Evolutionary conservation across 1,284 basidiomycete species (phyloP), one percentile per base, ranked within the genome.

Genomic region (Cryptococcus jaspeensis): DNA sequence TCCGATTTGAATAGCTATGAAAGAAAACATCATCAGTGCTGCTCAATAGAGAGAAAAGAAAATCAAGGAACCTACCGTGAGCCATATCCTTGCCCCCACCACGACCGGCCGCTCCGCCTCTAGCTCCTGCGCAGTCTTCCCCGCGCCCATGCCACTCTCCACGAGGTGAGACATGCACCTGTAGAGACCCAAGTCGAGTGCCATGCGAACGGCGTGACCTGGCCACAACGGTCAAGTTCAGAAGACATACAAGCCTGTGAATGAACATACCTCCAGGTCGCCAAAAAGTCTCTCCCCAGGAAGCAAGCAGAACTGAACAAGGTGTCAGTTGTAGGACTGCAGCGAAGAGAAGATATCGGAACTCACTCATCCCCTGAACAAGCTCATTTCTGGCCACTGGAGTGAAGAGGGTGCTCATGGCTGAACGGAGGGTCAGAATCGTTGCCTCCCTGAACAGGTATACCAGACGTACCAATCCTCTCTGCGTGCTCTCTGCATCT

Each of bases 131-230:
- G 59, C 74, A 0, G 75, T 77, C 72, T 89, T 88, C 43, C 81
- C 81, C 7, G 81, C 79, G 55, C 82, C 82, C 80, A 84, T 83
- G 71, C 92, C 90, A 36, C 87, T 83, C 64, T 84, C 84, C 23
- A 85, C 78, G 35, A 94, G 79, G 66, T 83, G 84, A 3, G 89
- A 89, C 85, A 92, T 90, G 42, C 90, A 90, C 71, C 89, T 87
- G 74, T 93, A 89, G 81, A 93, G 83, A 25, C 88, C 90, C 53
- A 92, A 80, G 69, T 94, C 92, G 82, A 92, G 87, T 23, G 61
- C 91, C 87, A 94, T 93, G 46, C 91, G 84, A 15, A 93, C 87
- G 13, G 91, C 92, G 77, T 93, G 91, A 3, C 91, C 90, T 25
- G 87, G 86, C 89, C 89, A 77, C 92, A 88, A 5, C 89, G 89